These are phyloP conservation scores for Paspalum vaginatum DNA, from an alignment of 176 grass and related monocot genomes.

Conservation along the genomic window DNA sequence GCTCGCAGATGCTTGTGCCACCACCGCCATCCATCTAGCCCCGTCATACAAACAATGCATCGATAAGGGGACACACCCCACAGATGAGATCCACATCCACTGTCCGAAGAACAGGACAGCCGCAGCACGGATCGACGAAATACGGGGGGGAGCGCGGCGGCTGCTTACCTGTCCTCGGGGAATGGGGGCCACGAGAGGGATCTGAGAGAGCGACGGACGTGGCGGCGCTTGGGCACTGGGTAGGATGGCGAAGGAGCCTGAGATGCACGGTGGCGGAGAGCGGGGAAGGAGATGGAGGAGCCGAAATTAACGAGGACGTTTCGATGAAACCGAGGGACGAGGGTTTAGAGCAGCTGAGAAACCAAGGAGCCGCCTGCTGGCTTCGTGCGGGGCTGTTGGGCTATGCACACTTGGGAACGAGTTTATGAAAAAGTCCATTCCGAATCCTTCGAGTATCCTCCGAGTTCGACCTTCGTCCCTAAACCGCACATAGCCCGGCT, in stretches of 20 bases:
- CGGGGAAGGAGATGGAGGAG: neutral
- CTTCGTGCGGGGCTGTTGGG: too few relatives aligned
- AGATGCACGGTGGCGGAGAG: neutral
- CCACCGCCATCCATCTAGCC: too few relatives aligned
- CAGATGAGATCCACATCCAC: neutral
- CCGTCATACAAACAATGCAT: neutral
- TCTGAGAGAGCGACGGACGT: constrained; percentile 20
- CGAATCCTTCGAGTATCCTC: too few relatives aligned
- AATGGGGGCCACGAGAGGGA: constrained; percentile 29
- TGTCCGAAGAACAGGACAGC: neutral
- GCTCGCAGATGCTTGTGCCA: too few relatives aligned
- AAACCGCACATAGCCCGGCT: too few relatives aligned
- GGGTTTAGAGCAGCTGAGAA: constrained; percentile 50
- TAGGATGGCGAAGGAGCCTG: neutral
- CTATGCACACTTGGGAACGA: too few relatives aligned
- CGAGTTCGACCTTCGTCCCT: too few relatives aligned
- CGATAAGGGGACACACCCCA: neutral
- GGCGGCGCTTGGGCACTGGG: neutral
- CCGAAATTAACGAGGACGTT: constrained; percentile 30
- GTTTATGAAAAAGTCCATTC: too few relatives aligned
- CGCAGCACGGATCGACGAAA: neutral
- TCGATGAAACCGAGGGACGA: constrained; percentile 53
- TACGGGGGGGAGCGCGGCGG: neutral
- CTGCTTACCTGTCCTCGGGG: constrained; percentile 22
- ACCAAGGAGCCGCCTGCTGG: constrained; percentile 7